A percentile compares a stretch with the other conserved stretches of the same genome.
Conservation (phyloP, 257 asterid genomes). For the Nicotiana sylvestris region DNA sequence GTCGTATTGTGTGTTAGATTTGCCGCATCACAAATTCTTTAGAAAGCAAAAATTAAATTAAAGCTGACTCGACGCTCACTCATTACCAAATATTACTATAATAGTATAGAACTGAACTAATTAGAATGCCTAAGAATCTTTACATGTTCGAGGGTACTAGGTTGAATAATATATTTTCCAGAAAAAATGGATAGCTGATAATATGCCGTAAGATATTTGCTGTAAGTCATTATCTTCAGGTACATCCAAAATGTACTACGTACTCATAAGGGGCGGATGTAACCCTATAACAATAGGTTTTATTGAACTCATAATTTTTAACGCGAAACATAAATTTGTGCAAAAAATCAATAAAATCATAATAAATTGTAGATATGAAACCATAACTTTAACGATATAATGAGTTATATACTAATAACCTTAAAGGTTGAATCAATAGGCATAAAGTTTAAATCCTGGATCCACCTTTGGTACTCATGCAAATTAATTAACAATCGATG, state of each 20-base stretch:
- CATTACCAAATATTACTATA: not conserved
- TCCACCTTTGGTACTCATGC: no score
- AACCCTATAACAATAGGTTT: no score
- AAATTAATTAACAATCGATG: no score
- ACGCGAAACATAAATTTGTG: accelerated
- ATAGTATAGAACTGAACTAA: not conserved
- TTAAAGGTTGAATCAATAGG: no score
- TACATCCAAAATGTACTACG: not conserved
- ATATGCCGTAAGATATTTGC: not conserved
- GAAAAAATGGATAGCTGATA: no score
- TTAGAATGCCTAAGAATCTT: not conserved
- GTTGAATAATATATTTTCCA: not conserved
- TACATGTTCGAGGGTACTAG: not conserved
- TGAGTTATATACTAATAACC: no score
- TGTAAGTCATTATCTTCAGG: not conserved
- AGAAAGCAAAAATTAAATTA: not conserved
- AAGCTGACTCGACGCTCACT: not conserved
- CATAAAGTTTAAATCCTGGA: no score
- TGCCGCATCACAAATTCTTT: not conserved
- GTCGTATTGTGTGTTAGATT: not conserved
- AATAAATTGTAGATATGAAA: no score
- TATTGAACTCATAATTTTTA: no score
- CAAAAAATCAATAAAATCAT: no score
- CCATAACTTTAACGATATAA: no score
- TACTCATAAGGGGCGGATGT: no score